Evolutionary conservation across 2,329 filamentous ascomycete species (phyloP).

Genomic region (Pseudocercospora crystallina): DNA sequence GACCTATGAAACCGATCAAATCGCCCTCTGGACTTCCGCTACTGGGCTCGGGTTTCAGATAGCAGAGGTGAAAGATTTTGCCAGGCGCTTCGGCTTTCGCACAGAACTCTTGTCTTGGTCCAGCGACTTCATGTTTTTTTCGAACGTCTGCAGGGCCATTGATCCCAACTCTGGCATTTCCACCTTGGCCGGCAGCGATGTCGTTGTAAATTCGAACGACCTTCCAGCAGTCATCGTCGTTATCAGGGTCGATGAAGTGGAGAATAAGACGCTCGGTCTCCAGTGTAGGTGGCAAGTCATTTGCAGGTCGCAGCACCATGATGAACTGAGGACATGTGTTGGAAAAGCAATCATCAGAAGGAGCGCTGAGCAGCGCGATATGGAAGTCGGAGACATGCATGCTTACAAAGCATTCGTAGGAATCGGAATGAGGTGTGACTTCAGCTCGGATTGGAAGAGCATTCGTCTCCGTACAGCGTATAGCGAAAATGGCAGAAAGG

Average conservation of each 20-base stretch:
- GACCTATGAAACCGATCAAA: conserved; percentile 2
- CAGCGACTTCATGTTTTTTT: conserved; percentile 1
- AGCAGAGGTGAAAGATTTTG: conserved; percentile 10
- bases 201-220: conserved; percentile 7
- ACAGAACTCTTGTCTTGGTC: conserved; percentile 6
- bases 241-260: conserved; percentile 1
- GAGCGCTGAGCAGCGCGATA: no score
- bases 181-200: background rate
- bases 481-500: no score
- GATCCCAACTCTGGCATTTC: conserved; percentile 4
- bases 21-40: background rate
- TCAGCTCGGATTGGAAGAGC: no score
- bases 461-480: no score
- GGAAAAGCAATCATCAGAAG: no score
- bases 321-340: no score
- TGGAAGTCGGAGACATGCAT: no score
- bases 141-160: conserved; percentile 1
- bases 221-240: background rate
- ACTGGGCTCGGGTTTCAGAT: background rate
- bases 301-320: no score
- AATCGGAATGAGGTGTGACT: no score
- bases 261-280: conserved; percentile 7
- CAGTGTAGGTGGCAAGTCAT: background rate
- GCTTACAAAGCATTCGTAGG: no score
- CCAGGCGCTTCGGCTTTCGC: background rate